Conservation (phyloP, 257 asterid genomes). For the Jaltomata sinuosa region DNA sequence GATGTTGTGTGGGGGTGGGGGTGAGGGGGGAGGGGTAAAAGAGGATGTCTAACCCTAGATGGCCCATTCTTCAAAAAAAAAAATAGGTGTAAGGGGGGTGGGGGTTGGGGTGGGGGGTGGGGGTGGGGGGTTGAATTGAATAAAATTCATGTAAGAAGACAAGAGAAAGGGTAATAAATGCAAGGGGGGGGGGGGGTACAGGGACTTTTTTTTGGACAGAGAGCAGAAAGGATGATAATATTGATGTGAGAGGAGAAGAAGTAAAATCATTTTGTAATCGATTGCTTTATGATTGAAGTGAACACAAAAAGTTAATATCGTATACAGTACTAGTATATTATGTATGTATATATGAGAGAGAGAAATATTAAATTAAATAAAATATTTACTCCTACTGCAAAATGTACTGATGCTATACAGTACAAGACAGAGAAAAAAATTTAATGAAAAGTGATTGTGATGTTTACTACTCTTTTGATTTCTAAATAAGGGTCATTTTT, state of each 20-base stretch:
- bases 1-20: not conserved
- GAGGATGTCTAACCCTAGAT: slow-evolving; percentile 28
- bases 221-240: slow-evolving; percentile 51
- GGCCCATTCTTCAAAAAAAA: slow-evolving; percentile 56
- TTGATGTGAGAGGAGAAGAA: slow-evolving; percentile 39
- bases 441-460: not conserved
- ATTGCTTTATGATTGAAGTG: slow-evolving; percentile 78
- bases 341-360: slow-evolving; percentile 2
- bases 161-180: slow-evolving; percentile 45
- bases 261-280: slow-evolving; percentile 86
- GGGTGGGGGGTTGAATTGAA: not conserved
- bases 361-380: not conserved
- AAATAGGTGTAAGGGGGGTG: too few species aligned
- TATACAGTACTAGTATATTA: too few species aligned
- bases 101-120: not conserved
- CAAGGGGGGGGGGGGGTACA: slow-evolving; percentile 42
- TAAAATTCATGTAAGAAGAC: not conserved
- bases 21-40: not conserved
- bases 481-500: too few species aligned
- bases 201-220: slow-evolving; percentile 68
- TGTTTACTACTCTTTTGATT: too few species aligned
- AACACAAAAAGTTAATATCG: not conserved
- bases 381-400: not conserved
- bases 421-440: not conserved
- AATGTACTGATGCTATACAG: not conserved